Conservation (phyloP, 306 rosid species). For the Mimosa pudica region DNA sequence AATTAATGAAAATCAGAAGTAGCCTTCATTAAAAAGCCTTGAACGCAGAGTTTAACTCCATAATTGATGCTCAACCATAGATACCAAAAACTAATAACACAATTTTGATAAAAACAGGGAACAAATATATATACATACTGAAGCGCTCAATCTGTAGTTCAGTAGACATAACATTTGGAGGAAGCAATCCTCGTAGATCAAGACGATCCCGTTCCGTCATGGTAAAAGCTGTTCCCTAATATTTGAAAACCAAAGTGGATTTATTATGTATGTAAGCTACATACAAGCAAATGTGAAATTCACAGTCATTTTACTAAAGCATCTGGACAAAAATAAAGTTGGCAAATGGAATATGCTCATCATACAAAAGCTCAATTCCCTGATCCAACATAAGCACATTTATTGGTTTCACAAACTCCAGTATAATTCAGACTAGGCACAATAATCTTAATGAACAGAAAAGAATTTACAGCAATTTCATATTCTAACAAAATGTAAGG, state of each 20-base stretch:
- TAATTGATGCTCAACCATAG: slow-evolving; percentile 2
- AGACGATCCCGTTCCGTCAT: slow-evolving; percentile 97
- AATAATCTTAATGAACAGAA: slow-evolving; percentile 31
- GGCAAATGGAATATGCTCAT: not conserved
- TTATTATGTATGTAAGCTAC: slow-evolving; percentile 26
- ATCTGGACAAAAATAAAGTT: not conserved
- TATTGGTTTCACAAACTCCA: not conserved
- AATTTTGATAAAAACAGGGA: not conserved
- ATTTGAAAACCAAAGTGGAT: slow-evolving; percentile 35
- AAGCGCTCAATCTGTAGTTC: slow-evolving; percentile 90
- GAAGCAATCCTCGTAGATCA: slow-evolving; percentile 97
- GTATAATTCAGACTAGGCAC: slow-evolving; percentile 6
- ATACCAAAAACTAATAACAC: not conserved
- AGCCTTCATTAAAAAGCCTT: slow-evolving; percentile 20
- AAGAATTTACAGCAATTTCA: not conserved
- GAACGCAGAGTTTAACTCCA: slow-evolving; percentile 21
- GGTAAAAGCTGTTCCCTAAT: slow-evolving; percentile 93
- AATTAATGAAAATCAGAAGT: slow-evolving; percentile 8
- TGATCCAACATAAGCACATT: not conserved
- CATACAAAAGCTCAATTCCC: not conserved
- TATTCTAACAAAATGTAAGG: slow-evolving; percentile 15
- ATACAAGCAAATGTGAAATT: not conserved
- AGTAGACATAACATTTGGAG: slow-evolving; percentile 93
- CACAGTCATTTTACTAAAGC: not conserved
- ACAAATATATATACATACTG: slow-evolving; percentile 55